These are phyloP conservation scores for Ajuga reptans DNA, from an alignment of 305 asterid genomes.

Conservation along the genomic window DNA sequence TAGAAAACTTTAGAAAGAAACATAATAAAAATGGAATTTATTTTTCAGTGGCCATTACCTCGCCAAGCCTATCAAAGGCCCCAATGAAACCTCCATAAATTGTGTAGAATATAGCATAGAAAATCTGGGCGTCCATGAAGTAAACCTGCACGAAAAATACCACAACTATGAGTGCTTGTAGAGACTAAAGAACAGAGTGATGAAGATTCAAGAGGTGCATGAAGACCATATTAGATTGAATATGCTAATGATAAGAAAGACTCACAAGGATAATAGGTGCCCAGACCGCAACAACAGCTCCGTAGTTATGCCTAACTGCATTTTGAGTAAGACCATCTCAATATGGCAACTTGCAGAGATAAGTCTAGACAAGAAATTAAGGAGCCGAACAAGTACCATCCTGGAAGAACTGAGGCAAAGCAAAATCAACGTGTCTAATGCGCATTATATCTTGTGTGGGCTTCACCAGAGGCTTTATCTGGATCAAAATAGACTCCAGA, in stretches of 20 bases:
- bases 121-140: slow-evolving; percentile 80
- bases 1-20: slow-evolving; percentile 2
- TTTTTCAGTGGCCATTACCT: slow-evolving; percentile 40
- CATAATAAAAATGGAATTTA: slow-evolving; percentile 3
- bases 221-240: slow-evolving; percentile 12
- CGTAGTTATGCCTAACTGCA: slow-evolving; percentile 56
- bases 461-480: slow-evolving; percentile 70
- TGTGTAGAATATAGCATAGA: slow-evolving; percentile 74
- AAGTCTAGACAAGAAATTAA: slow-evolving; percentile 6
- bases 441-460: slow-evolving; percentile 69
- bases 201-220: not conserved
- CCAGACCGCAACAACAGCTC: slow-evolving; percentile 66
- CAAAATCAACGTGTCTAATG: slow-evolving; percentile 51
- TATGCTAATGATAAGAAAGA: slow-evolving; percentile 21
- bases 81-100: slow-evolving; percentile 74
- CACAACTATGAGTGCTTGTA: slow-evolving; percentile 9
- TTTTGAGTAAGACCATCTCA: slow-evolving; percentile 24
- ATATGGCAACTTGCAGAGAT: slow-evolving; percentile 17
- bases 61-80: slow-evolving; percentile 78
- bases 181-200: slow-evolving; percentile 12
- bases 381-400: slow-evolving; percentile 36
- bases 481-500: slow-evolving; percentile 27
- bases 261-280: slow-evolving; percentile 58
- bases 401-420: slow-evolving; percentile 80
- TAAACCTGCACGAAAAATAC: slow-evolving; percentile 50